A percentile compares a stretch with the other conserved stretches of the same genome.
Conservation (phyloP, 139 green algal genomes). For the Nannochloris sp. region DNA sequence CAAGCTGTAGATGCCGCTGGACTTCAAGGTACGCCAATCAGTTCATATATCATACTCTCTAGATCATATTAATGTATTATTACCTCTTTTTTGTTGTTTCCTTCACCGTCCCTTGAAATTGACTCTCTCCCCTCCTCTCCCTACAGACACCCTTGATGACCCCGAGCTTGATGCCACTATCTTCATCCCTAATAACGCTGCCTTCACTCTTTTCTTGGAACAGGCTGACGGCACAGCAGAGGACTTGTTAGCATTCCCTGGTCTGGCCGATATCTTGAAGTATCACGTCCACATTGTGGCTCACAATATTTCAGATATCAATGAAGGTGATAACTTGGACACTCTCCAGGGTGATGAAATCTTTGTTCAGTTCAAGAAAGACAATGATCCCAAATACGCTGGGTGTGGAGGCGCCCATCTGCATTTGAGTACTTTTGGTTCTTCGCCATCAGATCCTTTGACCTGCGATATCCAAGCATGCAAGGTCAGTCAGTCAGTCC, state of each 20-base stretch:
- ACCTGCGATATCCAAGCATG: neutral
- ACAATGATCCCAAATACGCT: slow-evolving; percentile 4
- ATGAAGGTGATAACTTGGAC: neutral
- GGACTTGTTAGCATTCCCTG: neutral
- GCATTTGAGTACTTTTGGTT: neutral
- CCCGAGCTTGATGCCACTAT: neutral
- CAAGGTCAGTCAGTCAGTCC: too few species aligned
- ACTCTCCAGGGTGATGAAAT: neutral
- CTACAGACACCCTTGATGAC: neutral
- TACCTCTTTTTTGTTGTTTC: too few species aligned
- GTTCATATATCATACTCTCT: too few species aligned
- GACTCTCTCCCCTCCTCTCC: too few species aligned
- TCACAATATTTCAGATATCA: neutral
- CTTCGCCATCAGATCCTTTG: neutral
- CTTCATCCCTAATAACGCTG: slow-evolving; percentile 1
- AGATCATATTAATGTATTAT: too few species aligned
- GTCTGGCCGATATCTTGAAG: neutral
- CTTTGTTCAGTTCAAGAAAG: neutral
- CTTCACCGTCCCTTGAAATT: too few species aligned
- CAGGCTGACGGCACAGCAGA: neutral
- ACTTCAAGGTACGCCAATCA: slow-evolving; percentile 4
- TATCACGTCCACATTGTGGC: neutral
- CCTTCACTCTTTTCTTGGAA: neutral
- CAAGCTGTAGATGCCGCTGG: slow-evolving; percentile 31
- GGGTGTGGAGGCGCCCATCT: neutral